phyloP scores from a whole-genome alignment of 768 basidiomycete species.

The Candolleomyces aberdarensis region DNA sequence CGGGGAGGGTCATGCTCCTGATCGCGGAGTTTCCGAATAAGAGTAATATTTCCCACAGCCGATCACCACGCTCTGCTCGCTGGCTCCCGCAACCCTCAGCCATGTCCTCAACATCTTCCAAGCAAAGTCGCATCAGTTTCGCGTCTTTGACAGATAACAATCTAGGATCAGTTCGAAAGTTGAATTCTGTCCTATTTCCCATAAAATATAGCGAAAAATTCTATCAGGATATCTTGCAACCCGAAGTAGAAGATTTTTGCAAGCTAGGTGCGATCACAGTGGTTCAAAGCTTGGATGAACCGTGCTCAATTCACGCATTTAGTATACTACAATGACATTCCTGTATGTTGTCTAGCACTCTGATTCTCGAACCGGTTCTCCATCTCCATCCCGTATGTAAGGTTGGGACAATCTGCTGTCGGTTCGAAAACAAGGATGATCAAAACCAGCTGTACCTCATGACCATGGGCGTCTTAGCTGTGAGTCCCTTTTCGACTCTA shows the following conservation, averaged over 20 bases:
- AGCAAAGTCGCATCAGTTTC: conserved; percentile 53
- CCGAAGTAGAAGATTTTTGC: conserved; percentile 83
- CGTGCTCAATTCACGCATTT: neutral
- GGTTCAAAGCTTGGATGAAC: conserved; percentile 1
- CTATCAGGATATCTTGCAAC: conserved; percentile 73
- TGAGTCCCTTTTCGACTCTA: conserved; percentile 35
- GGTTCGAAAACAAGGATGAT: conserved; percentile 67
- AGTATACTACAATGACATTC: conserved; percentile 95
- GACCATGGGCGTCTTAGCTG: conserved; percentile 90
- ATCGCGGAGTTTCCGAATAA: neutral
- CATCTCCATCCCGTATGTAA: conserved; percentile 20
- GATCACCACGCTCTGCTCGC: no score
- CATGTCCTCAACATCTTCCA: conserved; percentile 12
- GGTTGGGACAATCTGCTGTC: conserved; percentile 86
- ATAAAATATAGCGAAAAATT: conserved; percentile 88
- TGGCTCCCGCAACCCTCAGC: neutral
- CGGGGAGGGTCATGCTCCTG: no score
- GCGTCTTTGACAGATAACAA: conserved; percentile 79
- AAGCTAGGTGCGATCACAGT: conserved; percentile 65
- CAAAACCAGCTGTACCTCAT: conserved; percentile 71
- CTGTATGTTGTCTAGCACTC: conserved; percentile 36
- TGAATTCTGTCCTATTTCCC: conserved; percentile 80
- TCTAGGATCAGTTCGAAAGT: conserved; percentile 70
- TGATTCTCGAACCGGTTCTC: conserved; percentile 4
- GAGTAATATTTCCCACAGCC: neutral